Conservation (phyloP, 176 grass and related monocot genomes). For the Bonia amplexicaulis region DNA sequence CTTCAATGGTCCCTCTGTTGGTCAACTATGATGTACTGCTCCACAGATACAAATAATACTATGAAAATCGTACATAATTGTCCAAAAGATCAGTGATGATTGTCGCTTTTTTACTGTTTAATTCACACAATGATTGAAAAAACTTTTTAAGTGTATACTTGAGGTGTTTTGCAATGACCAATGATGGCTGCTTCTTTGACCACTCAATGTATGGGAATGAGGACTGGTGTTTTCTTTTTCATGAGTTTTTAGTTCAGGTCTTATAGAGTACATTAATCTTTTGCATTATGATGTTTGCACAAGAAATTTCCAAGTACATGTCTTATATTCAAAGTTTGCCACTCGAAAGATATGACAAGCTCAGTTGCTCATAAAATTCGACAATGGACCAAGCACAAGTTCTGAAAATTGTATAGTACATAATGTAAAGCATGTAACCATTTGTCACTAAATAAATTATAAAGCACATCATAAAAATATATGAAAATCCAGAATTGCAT, state of each 20-base stretch:
- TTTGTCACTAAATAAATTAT: not conserved
- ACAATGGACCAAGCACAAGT: not conserved
- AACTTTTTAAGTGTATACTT: not conserved
- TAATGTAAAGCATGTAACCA: conserved; percentile 6
- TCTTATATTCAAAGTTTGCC: not conserved
- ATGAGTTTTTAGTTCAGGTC: not conserved
- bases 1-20: not conserved
- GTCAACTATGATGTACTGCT: not conserved
- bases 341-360: not conserved
- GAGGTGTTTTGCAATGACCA: not conserved
- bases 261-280: not conserved
- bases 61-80: not conserved
- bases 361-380: not conserved
- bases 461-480: not conserved
- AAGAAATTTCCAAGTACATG: not conserved
- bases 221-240: not conserved
- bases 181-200: not conserved
- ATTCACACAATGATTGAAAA: not conserved
- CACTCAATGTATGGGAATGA: not conserved
- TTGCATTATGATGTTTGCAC: not conserved
- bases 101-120: not conserved
- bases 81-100: not conserved
- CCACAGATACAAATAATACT: not conserved
- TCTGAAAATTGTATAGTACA: not conserved
- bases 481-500: conserved; percentile 6